Evolutionary conservation across 139 green algal species (phyloP), one percentile per base, ranked within the genome.

Genomic region (Chlamydomonas sp.): DNA sequence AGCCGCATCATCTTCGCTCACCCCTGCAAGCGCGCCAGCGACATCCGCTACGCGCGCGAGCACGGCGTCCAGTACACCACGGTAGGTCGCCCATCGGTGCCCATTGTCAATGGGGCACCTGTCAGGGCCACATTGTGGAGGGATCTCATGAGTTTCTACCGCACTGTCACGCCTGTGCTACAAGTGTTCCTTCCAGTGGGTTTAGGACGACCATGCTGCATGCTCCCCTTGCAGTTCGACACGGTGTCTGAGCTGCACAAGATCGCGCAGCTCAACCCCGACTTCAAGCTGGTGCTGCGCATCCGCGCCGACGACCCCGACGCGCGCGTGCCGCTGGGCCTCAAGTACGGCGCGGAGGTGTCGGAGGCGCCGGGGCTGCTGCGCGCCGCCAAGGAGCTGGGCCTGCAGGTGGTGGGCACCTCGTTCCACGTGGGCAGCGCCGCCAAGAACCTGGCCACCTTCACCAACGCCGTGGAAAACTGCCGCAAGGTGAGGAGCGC

Each of bases 341-440:
- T 95, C 79, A 99, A 99, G 95, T 92, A 92, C 57, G 97, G 97
- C 73, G 96, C 96, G 0, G 95, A 99, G 88, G 59, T 92, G 16
- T 72, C 87, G 57, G 96, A 98, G 77, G 91, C 85, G 9, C 69
- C 91, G 7, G 59, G 67, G 14, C 89, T 98, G 80, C 89, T 98
- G 63, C 64, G 61, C 17, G 89, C 85, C 10, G 95, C 95, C 9
- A 84, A 92, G 80, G 31, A 75, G 31, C 91, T 97, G 63, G 91
- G 91, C 59, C 85, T 99, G 61, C 57, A 93, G 5, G 94, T 99
- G 16, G 94, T 95, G 49, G 98, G 98, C 73, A 95, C 99, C 1
- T 96, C 93, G 49, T 99, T 99, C 95, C 98, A 99, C 91, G 98
- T 99, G 4, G 98, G 98, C 87, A 96, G 89, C 66, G 97, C 96